phyloP scores from a whole-genome alignment of 2,329 filamentous ascomycete species.

The Pseudogymnoascus sp. region DNA sequence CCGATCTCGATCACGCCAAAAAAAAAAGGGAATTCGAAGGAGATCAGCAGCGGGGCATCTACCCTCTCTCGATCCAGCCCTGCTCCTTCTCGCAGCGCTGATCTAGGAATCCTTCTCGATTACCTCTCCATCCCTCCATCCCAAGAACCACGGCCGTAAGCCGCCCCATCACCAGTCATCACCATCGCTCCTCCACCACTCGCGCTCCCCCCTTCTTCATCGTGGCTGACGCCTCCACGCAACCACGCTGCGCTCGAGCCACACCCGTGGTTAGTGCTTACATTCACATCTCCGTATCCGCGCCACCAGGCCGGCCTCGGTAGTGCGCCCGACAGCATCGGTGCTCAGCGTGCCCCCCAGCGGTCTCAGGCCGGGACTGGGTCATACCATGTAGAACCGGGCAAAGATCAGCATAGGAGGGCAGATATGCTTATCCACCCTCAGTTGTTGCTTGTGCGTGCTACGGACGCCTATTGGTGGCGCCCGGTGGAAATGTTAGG shows the following conservation, averaged over 20 bases:
- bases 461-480: not conserved
- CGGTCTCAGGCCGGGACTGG: not conserved
- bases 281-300: not conserved
- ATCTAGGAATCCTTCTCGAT: not conserved
- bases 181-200: not conserved
- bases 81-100: not conserved
- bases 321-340: not conserved
- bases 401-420: not conserved
- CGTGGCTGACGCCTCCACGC: not conserved
- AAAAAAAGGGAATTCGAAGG: not conserved
- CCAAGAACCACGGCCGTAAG: not conserved
- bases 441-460: not conserved
- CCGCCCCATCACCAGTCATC: not conserved
- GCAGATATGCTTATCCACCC: constrained; percentile 2
- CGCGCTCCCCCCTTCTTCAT: not conserved
- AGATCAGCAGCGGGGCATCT: not conserved
- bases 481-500: not conserved
- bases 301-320: not conserved
- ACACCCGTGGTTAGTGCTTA: not conserved
- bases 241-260: not conserved
- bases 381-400: not conserved
- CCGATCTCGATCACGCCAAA: not conserved
- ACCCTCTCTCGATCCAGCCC: not conserved
- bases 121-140: not conserved
- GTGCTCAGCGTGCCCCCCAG: not conserved